Conservation (phyloP, 371 early-diverging fungal genomes). For the Lichtheimia corymbifera region DNA sequence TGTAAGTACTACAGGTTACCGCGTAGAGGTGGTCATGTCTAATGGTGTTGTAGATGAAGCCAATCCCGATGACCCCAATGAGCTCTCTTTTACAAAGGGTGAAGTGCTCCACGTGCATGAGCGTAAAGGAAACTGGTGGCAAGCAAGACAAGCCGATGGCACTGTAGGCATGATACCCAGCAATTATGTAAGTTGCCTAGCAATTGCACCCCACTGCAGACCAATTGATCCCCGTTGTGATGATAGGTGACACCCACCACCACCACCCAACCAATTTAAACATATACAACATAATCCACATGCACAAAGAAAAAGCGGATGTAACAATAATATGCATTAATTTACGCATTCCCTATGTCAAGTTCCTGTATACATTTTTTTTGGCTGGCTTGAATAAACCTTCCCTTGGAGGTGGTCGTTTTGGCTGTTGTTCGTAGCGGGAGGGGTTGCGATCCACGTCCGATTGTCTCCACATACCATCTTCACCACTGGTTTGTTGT, state of each 20-base stretch:
- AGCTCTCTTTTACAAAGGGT: constrained; percentile 84
- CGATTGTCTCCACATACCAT: constrained; percentile 2
- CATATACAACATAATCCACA: too few species aligned
- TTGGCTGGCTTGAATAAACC: constrained; percentile 25
- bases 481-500: constrained; percentile 8
- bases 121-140: constrained; percentile 95
- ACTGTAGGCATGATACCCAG: constrained; percentile 88
- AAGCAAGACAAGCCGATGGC: constrained; percentile 82
- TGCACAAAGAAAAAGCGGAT: too few species aligned
- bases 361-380: constrained; percentile 13
- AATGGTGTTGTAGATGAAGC: constrained; percentile 58
- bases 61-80: constrained; percentile 85
- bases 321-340: not conserved
- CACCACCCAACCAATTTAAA: too few species aligned
- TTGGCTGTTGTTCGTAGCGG: constrained; percentile 14
- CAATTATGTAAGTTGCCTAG: constrained; percentile 67
- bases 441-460: constrained; percentile 10
- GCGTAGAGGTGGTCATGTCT: not conserved
- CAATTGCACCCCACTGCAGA: too few species aligned
- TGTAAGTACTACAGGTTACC: constrained; percentile 25
- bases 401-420: constrained; percentile 9
- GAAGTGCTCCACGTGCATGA: constrained; percentile 83
- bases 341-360: not conserved
- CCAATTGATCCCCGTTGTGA: too few species aligned
- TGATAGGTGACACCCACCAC: too few species aligned